Base-by-base conservation (phyloP, 139 green algal genomes). In the Chlorella vulgaris region DNA sequence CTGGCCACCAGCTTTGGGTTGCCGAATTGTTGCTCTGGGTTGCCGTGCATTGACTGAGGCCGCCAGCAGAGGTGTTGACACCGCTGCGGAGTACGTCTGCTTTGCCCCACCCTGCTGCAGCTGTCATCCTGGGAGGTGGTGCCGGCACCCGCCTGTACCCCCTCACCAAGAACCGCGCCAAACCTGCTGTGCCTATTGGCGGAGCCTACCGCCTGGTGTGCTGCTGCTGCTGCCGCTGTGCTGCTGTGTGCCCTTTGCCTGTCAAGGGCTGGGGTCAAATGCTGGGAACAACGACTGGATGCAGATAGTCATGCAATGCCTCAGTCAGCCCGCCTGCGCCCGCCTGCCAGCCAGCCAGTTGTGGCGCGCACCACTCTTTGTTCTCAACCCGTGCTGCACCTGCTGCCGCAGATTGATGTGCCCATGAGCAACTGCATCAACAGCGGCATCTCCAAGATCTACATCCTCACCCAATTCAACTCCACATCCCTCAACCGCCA, bases 351-450 rank as follows among this genome's bases (percentile, higher is more conserved):
- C 47, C 47, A 58, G 47, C 15, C 47, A 58, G 47, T 10, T 15
- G 15, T 58, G 10, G 13, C 10, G 47, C 47, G 15, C 47, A 58
- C 47, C 47, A 10, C 47, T 58, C n/a, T n/a, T n/a, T n/a, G n/a
- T n/a, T n/a, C n/a, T n/a, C n/a, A n/a, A n/a, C n/a, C n/a, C n/a
- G n/a, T n/a, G n/a, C n/a, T n/a, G n/a, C n/a, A n/a, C n/a, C n/a
- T n/a, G n/a, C n/a, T n/a, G n/a, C n/a, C n/a, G n/a, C 92, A 99
- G 39, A 99, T 99, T 83, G 97, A 99, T 78, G 96, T 99, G 58
- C 97, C 97, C 39, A 98, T 99, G 95, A 94, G 81, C 90, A 99
- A 99, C 92, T 99, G 97, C 93, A 98, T 99, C 91, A 99, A 99
- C 94, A 93, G 85, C 80, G 96, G 96, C 79, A 97, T 99, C 88